Evolutionary conservation across 2,329 filamentous ascomycete species (phyloP).

Genomic region (Fusarium cyanostomum): DNA sequence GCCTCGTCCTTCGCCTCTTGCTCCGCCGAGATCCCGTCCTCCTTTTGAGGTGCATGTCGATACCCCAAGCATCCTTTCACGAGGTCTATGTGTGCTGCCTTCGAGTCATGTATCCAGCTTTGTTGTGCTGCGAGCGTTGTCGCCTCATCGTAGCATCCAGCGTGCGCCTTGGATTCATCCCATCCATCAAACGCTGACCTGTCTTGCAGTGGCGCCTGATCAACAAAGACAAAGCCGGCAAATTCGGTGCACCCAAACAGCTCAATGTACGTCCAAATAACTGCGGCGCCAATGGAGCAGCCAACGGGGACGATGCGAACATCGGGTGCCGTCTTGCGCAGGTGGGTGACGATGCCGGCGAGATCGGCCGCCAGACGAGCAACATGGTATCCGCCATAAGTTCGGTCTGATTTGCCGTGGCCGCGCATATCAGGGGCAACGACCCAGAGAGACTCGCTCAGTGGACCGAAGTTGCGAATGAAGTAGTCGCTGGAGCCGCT

Average conservation of each 20-base stretch:
- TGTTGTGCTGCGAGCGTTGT: slow-evolving; percentile 37
- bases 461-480: slow-evolving; percentile 28
- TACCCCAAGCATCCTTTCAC: slow-evolving; percentile 40
- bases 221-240: slow-evolving; percentile 41
- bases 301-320: slow-evolving; percentile 39
- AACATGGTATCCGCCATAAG: slow-evolving; percentile 40
- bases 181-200: slow-evolving; percentile 38
- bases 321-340: slow-evolving; percentile 28
- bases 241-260: slow-evolving; percentile 41
- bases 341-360: slow-evolving; percentile 28
- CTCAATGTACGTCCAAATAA: slow-evolving; percentile 43
- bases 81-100: slow-evolving; percentile 37
- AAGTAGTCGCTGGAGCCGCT: slow-evolving; percentile 44
- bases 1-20: slow-evolving; percentile 35
- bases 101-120: slow-evolving; percentile 39
- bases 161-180: slow-evolving; percentile 37
- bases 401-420: slow-evolving; percentile 37
- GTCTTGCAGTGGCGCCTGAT: slow-evolving; percentile 42
- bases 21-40: slow-evolving; percentile 33
- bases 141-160: slow-evolving; percentile 40
- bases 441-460: slow-evolving; percentile 37
- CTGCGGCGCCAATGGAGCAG: slow-evolving; percentile 43
- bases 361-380: slow-evolving; percentile 40
- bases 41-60: slow-evolving; percentile 34
- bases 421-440: slow-evolving; percentile 43